Evolutionary conservation across 129 eudicot species (phyloP), one percentile per base, ranked within the genome.

Genomic region (Flaveria brownii): DNA sequence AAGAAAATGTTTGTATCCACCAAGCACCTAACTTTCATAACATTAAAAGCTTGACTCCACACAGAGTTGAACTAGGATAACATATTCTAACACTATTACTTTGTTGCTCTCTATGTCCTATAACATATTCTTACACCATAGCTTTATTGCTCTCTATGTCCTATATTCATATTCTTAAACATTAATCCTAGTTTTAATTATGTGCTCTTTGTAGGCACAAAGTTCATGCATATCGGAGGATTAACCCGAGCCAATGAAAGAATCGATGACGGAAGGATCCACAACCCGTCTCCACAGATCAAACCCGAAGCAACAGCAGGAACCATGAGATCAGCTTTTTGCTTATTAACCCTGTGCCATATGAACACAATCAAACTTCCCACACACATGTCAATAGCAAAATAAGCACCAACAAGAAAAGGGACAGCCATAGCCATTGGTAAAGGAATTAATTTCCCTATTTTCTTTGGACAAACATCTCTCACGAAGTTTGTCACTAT

Each of bases 401-500:
- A 90, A 73, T 86, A 82, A 13, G 86, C 98, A 45, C 98, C 98
- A 43, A 92, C 98, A 25, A 92, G 86, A 78, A 92, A 92, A 5
- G 98, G 98, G 43, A 92, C 95, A 2, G 92, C 98, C 98, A 92
- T 92, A 9, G 98, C 98, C 96, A 92, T 92, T 6, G 98, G 98
- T 22, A 90, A 88, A 0, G 98, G 98, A 17, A 92, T 46, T 79
- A 79, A 85, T 16, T 72, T 88, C 72, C 92, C 89, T 14, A 83
- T 18, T 72, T 68, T 80, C 83, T 70, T 74, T 0, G 92, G 96
- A 45, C 49, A 59, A 18, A 82, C 9, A 33, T 92, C 96, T 73
- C 98, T 85, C 56, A 79, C 6, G 52, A 90, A 78, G 78, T 92
- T 92, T 9, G 86, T 82, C 50, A 67, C 0, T 18, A 92, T 70